phyloP scores from a whole-genome alignment of 768 basidiomycete genomes.

The Dentipellis sp. region DNA sequence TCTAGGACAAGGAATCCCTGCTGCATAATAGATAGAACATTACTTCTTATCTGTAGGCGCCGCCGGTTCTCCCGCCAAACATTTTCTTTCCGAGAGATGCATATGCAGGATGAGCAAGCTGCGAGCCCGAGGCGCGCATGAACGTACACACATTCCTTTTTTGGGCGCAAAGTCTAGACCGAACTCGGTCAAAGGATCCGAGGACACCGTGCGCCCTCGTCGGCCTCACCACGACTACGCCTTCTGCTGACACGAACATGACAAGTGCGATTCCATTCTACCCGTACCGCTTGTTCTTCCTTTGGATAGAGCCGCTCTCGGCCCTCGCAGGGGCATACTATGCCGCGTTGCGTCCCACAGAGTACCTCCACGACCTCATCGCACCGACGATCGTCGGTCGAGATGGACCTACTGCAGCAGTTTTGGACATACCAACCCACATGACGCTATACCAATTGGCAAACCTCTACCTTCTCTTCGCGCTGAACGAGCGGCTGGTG shows the following conservation, averaged over 20 bases:
- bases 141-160: background rate
- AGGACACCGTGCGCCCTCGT: background rate
- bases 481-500: constrained; percentile 40
- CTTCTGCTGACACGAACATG: background rate
- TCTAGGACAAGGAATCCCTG: background rate
- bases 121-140: background rate
- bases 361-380: constrained; percentile 31
- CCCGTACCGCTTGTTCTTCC: constrained; percentile 37
- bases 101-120: background rate
- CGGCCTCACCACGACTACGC: too few relatives aligned
- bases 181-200: background rate
- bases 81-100: background rate
- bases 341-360: constrained; percentile 28
- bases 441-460: constrained; percentile 39
- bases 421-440: constrained; percentile 21
- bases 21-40: too few relatives aligned
- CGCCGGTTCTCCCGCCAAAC: too few relatives aligned
- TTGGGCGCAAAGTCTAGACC: background rate
- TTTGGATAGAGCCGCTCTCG: constrained; percentile 43
- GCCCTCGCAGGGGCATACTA: constrained; percentile 40
- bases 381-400: constrained; percentile 5
- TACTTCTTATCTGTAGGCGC: too few relatives aligned
- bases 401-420: background rate
- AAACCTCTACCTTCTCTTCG: constrained; percentile 43
- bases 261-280: constrained; percentile 8